phyloP scores from a whole-genome alignment of 2,329 filamentous ascomycete genomes.

The Coniochaeta sp. region DNA sequence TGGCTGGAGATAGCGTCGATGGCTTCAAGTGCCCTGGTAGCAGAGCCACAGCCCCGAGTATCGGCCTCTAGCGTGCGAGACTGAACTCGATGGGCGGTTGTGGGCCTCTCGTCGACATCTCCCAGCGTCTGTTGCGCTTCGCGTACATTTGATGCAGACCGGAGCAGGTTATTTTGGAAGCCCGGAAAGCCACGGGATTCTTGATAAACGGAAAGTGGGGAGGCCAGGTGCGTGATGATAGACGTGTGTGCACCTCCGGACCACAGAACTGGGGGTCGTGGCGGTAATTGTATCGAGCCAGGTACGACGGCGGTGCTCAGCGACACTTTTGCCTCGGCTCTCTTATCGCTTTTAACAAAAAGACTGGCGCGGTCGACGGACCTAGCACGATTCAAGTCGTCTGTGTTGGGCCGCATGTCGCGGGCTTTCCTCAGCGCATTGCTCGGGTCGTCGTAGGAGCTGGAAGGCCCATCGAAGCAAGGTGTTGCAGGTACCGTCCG shows the following conservation, averaged over 20 bases:
- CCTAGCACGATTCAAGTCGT: conserved; percentile 46
- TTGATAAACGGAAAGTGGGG: conserved; percentile 8
- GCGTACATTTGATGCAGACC: conserved; percentile 37
- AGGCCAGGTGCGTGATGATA: neutral
- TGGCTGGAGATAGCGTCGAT: neutral
- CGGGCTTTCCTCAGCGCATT: conserved; percentile 36
- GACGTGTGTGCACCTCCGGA: neutral
- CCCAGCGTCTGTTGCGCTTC: conserved; percentile 25
- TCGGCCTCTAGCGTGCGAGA: conserved; percentile 25
- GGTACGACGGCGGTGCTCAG: conserved; percentile 55
- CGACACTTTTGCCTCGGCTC: conserved; percentile 56
- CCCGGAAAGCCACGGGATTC: conserved; percentile 13
- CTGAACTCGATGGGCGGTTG: conserved; percentile 38
- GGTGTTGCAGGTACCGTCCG: conserved; percentile 31
- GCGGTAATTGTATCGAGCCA: conserved; percentile 49
- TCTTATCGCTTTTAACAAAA: conserved; percentile 55
- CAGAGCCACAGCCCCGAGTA: conserved; percentile 12
- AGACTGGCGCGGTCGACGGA: conserved; percentile 53
- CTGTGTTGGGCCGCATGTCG: conserved; percentile 28
- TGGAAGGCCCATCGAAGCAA: conserved; percentile 19
- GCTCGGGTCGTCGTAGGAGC: conserved; percentile 28
- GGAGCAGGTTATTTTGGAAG: conserved; percentile 36
- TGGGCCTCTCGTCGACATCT: conserved; percentile 37
- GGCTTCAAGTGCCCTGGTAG: neutral
- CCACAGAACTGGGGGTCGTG: conserved; percentile 28